phyloP scores from a whole-genome alignment of 495 filamentous ascomycete species.

The Daldinia grandis region DNA sequence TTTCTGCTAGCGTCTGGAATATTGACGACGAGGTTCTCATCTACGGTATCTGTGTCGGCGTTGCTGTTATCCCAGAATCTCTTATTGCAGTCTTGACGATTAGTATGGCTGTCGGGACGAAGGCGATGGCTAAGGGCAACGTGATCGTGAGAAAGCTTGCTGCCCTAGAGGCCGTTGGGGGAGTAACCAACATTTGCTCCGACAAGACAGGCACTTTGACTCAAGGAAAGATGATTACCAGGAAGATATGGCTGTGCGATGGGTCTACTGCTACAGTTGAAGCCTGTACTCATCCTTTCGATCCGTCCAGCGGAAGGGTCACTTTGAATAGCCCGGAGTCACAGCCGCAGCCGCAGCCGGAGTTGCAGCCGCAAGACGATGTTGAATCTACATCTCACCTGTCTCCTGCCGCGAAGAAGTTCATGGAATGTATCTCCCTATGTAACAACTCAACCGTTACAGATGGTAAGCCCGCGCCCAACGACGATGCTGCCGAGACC shows the following conservation, averaged over 20 bases:
- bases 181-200: constrained; percentile 66
- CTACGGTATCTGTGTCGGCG: constrained; percentile 70
- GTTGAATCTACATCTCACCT: constrained; percentile 19
- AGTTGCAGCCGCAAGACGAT: constrained; percentile 24
- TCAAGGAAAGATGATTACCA: constrained; percentile 66
- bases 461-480: constrained; percentile 64
- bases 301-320: constrained; percentile 57
- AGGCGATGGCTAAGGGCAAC: constrained; percentile 73
- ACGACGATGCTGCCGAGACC: constrained; percentile 49
- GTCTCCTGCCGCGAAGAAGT: constrained; percentile 35
- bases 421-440: constrained; percentile 66
- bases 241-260: constrained; percentile 58
- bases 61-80: constrained; percentile 79
- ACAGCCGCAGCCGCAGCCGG: constrained; percentile 34
- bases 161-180: constrained; percentile 69
- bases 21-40: constrained; percentile 70
- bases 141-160: constrained; percentile 74
- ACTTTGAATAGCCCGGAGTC: constrained; percentile 42
- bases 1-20: constrained; percentile 67
- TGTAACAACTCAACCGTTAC: constrained; percentile 74
- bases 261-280: constrained; percentile 45
- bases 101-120: constrained; percentile 76
- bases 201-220: constrained; percentile 73
- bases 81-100: constrained; percentile 80
- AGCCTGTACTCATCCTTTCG: constrained; percentile 56